Conservation (phyloP, 1,284 basidiomycete genomes). For the Flammula alnicola region DNA sequence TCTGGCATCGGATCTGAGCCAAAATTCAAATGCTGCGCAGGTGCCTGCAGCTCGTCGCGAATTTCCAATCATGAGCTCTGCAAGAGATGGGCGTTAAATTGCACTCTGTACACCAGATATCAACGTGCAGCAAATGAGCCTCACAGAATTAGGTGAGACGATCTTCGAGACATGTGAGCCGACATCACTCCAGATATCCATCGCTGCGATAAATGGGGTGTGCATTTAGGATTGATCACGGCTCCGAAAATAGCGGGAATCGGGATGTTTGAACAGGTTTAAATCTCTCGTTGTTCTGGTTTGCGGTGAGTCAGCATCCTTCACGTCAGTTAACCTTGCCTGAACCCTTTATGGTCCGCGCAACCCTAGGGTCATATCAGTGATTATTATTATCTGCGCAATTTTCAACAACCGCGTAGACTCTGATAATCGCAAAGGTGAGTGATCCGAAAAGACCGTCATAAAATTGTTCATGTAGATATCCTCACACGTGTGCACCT, state of each 20-base stretch:
- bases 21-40: conserved; percentile 7
- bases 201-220: conserved; percentile 13
- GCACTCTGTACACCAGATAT: not conserved
- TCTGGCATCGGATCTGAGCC: conserved; percentile 12
- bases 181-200: not conserved
- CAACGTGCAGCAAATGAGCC: not conserved
- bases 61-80: conserved; percentile 13
- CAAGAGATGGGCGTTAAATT: conserved; percentile 17
- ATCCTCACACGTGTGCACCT: not conserved
- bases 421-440: conserved; percentile 3
- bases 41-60: conserved; percentile 17
- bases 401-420: too few relatives aligned
- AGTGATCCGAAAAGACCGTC: conserved; percentile 2
- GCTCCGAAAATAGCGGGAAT: conserved; percentile 32
- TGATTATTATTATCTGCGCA: not conserved
- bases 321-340: conserved; percentile 24
- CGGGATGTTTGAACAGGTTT: conserved; percentile 18
- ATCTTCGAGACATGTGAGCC: conserved; percentile 8
- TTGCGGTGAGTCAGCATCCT: conserved; percentile 23
- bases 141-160: not conserved
- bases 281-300: not conserved
- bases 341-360: not conserved
- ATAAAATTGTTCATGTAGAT: not conserved
- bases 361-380: conserved; percentile 4
- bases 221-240: conserved; percentile 20